Conservation (phyloP, 2,329 filamentous ascomycete genomes). For the Xylaria sp. region DNA sequence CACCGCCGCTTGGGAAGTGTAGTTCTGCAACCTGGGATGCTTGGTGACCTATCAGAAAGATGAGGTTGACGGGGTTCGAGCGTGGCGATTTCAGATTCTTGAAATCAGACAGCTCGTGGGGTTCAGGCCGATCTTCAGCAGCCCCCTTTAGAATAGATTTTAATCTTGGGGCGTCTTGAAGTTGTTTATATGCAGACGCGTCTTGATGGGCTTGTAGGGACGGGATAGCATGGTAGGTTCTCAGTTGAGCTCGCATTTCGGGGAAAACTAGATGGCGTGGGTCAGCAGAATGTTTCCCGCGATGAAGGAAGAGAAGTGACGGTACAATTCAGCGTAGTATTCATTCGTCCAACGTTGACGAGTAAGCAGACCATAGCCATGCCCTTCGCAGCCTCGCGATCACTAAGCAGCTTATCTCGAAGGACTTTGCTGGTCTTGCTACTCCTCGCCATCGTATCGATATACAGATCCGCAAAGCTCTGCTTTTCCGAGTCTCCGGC, state of each 20-base stretch:
- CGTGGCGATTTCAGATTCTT: slow-evolving; percentile 73
- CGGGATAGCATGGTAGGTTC: slow-evolving; percentile 98
- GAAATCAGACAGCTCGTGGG: slow-evolving; percentile 84
- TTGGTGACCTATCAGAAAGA: slow-evolving; percentile 92
- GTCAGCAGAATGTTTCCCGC: slow-evolving; percentile 21
- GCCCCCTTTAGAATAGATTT: slow-evolving; percentile 98
- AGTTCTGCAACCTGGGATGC: slow-evolving; percentile 92
- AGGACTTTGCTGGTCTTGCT: slow-evolving; percentile 99
- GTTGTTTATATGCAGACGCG: slow-evolving; percentile 94
- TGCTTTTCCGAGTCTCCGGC: slow-evolving; percentile 67
- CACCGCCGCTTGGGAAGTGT: slow-evolving; percentile 84
- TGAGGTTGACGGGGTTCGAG: slow-evolving; percentile 96
- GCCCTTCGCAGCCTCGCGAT: slow-evolving; percentile 90
- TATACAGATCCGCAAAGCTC: slow-evolving; percentile 94
- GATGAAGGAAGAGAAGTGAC: slow-evolving; percentile 32
- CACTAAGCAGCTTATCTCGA: slow-evolving; percentile 93
- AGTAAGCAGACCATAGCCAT: slow-evolving; percentile 99
- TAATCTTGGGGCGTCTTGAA: slow-evolving; percentile 93
- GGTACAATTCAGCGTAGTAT: slow-evolving; percentile 96
- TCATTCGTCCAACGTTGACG: slow-evolving; percentile 98
- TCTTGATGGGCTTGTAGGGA: slow-evolving; percentile 96
- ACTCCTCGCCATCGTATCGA: slow-evolving; percentile 97
- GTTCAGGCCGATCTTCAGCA: slow-evolving; percentile 88
- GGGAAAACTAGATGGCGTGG: slow-evolving; percentile 76
- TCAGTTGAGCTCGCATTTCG: slow-evolving; percentile 96